Base-by-base conservation (phyloP, 1,284 basidiomycete species). In the Cryptococcus amylolentus region DNA sequence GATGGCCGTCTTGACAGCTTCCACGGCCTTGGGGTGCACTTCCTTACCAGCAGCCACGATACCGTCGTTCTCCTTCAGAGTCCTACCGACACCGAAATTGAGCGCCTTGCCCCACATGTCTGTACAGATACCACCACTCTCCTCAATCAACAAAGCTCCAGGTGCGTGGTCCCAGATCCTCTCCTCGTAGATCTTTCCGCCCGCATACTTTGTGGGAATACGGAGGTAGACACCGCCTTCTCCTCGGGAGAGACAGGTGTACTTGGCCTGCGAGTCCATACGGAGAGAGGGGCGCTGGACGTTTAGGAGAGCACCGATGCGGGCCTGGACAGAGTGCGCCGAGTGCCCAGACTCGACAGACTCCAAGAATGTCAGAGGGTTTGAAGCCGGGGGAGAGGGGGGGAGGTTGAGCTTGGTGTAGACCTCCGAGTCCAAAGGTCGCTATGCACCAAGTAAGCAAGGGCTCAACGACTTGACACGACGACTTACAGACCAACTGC, bases 251-350 rank as follows among this genome's bases (percentile, higher is more conserved):
- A 98, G 84, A 67, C 87, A 87, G 35, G 88, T 87, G 69, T 98
- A 98, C 79, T 98, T 98, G 8, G 93, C 93, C 77, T 98, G 95
- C 73, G 89, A 92, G 76, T 98, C 96, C 92, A 98, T 97, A 28
- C 91, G 82, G n/a, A 88, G 58, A 51, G 68, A 71, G 81, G 43
- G 89, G 83, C 18, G 81, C 71, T 35, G 82, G 57, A 95, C 84
- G 14, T 83, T 83, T 28, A 97, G 81, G 4, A 88, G 68, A 51
- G 83, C 74, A 0, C 89, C 86, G 45, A 96, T 88, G 10, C 82
- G 82, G 43, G 84, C 84, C 71, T 89, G 93, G 68, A 91, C 88
- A 20, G 83, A 83, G 62, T 95, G 89, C 26, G 92, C 89, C 3
- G 91, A 88, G 74, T 98, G 96, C 1, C 87, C 88, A 3, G 91